Conservation (phyloP, 768 basidiomycete genomes). For the Termitomyces bulborhizus region DNA sequence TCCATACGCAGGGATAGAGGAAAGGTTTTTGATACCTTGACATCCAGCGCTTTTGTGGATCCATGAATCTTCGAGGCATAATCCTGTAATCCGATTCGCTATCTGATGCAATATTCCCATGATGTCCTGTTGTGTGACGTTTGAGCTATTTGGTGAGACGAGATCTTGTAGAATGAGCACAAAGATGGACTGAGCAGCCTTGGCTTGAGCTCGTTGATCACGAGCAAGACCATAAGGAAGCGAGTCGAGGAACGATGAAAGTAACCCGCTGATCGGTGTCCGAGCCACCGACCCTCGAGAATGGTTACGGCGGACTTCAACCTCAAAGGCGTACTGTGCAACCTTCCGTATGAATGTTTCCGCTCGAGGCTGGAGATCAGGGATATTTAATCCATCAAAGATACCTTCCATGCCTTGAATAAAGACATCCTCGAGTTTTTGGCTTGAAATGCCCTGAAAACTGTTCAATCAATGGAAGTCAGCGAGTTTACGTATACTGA, state of each 20-base stretch:
- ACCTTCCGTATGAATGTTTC: slow-evolving; percentile 65
- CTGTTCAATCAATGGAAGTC: not conserved
- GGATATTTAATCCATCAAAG: slow-evolving; percentile 66
- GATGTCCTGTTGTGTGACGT: slow-evolving; percentile 47
- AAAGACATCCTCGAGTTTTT: slow-evolving; percentile 73
- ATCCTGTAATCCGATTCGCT: slow-evolving; percentile 72
- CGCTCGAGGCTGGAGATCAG: slow-evolving; percentile 66
- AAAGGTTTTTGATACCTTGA: slow-evolving; percentile 77
- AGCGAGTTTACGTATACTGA: slow-evolving; percentile 24
- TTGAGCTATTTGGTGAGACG: slow-evolving; percentile 44
- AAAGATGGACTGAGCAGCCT: slow-evolving; percentile 55
- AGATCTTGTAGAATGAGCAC: slow-evolving; percentile 61
- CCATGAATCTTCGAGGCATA: slow-evolving; percentile 93
- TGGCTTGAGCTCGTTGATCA: slow-evolving; percentile 53
- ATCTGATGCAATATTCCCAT: slow-evolving; percentile 73
- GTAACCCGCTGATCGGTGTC: slow-evolving; percentile 48
- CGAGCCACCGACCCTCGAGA: slow-evolving; percentile 47
- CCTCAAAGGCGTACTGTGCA: slow-evolving; percentile 63
- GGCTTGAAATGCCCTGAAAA: slow-evolving; percentile 59
- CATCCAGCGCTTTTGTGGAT: slow-evolving; percentile 85
- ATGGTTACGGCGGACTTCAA: slow-evolving; percentile 62
- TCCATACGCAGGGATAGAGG: slow-evolving; percentile 62
- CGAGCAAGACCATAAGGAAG: slow-evolving; percentile 72
- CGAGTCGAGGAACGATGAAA: slow-evolving; percentile 74
- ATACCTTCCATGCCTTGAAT: slow-evolving; percentile 65